Evolutionary conservation across 345 rosid species (phyloP).

Genomic region (Geranium brycei): DNA sequence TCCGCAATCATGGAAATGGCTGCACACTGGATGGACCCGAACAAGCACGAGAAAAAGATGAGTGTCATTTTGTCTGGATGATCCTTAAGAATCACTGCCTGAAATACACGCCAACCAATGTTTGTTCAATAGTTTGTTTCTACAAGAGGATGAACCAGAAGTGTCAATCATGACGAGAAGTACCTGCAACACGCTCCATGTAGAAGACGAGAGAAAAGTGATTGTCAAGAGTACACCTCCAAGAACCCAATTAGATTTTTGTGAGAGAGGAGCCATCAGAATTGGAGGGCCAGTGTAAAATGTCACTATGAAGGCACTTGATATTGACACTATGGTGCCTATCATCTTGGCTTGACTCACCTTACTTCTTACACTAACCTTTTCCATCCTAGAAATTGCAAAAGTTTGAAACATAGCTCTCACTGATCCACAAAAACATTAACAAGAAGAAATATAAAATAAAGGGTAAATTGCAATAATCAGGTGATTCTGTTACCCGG

Average conservation of each 20-base stretch:
- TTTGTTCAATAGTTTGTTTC: no score
- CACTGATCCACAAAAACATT: no score
- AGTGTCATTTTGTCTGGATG: conserved; percentile 24
- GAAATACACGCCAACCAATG: neutral
- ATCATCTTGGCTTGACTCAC: conserved; percentile 31
- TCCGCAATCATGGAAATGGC: conserved; percentile 28
- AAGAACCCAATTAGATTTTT: conserved; percentile 20
- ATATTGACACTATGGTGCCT: conserved; percentile 29
- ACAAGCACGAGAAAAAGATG: conserved; percentile 17
- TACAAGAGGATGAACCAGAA: no score
- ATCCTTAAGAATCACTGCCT: conserved; percentile 30
- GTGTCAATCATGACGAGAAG: no score
- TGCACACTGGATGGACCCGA: conserved; percentile 15
- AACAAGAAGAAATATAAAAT: no score
- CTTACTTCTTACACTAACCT: conserved; percentile 15
- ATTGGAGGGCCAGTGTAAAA: conserved; percentile 31
- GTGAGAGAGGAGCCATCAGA: conserved; percentile 5
- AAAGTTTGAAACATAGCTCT: no score
- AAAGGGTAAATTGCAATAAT: no score
- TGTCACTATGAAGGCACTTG: conserved; percentile 27
- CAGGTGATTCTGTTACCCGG: no score
- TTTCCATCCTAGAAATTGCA: conserved; percentile 27
- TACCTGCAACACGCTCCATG: conserved; percentile 24
- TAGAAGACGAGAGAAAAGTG: conserved; percentile 12
- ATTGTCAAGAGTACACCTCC: conserved; percentile 23